phyloP scores from a whole-genome alignment of 1,284 basidiomycete species.

The Rhodotorula sp. region DNA sequence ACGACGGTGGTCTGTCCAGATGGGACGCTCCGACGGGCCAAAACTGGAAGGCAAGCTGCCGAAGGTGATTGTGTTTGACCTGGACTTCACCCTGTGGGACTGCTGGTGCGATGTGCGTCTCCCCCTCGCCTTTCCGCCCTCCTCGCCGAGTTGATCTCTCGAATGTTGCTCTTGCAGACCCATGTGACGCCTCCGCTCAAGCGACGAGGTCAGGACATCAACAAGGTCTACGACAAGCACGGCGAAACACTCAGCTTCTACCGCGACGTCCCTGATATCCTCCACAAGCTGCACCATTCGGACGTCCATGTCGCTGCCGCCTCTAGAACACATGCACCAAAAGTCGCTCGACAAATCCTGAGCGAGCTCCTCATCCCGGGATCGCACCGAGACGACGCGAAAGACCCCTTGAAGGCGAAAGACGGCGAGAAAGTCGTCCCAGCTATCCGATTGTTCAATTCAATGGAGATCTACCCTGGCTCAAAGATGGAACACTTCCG shows the following conservation, averaged over 20 bases:
- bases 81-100: constrained; percentile 75
- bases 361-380: constrained; percentile 64
- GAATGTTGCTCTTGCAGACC: constrained; percentile 37
- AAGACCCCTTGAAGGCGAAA: constrained; percentile 48
- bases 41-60: constrained; percentile 52
- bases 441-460: constrained; percentile 71
- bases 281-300: constrained; percentile 58
- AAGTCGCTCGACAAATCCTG: constrained; percentile 70
- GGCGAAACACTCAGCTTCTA: constrained; percentile 52
- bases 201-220: constrained; percentile 59
- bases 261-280: constrained; percentile 69
- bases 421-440: constrained; percentile 50
- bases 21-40: not conserved
- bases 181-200: constrained; percentile 61
- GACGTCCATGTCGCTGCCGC: constrained; percentile 67
- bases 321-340: constrained; percentile 68
- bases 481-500: constrained; percentile 64
- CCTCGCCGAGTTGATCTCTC: not conserved
- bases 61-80: constrained; percentile 73
- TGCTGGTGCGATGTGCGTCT: constrained; percentile 5
- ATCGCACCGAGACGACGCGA: not conserved
- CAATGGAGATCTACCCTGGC: constrained; percentile 82
- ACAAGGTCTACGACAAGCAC: constrained; percentile 62
- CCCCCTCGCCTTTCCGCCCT: not conserved
- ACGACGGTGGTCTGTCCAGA: not conserved